Evolutionary conservation across 1,139 yeast genomes (phyloP).

Genomic region (Williopsis jadinii): DNA sequence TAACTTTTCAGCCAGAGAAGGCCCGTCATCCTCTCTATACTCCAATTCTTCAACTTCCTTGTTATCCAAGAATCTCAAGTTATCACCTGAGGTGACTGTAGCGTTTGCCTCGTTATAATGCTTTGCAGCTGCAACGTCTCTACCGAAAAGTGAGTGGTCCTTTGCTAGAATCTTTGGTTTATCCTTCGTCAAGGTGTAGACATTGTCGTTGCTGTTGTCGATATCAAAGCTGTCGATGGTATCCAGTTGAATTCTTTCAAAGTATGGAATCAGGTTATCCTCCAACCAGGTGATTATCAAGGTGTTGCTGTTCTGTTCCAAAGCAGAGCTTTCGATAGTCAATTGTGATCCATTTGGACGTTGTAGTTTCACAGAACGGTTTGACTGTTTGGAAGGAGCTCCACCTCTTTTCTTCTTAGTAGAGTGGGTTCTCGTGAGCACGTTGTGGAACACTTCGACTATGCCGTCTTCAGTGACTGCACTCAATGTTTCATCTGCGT

Average conservation of each 20-base stretch:
- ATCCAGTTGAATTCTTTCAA: slow-evolving; percentile 55
- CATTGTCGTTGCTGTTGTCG: neutral
- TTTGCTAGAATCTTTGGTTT: slow-evolving; percentile 25
- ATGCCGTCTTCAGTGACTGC: slow-evolving; percentile 63
- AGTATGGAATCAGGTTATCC: slow-evolving; percentile 55
- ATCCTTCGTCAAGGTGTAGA: slow-evolving; percentile 32
- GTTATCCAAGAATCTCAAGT: slow-evolving; percentile 44
- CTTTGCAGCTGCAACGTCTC: slow-evolving; percentile 65
- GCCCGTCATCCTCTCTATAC: slow-evolving; percentile 22
- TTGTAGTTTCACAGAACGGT: slow-evolving; percentile 34
- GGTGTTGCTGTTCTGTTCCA: slow-evolving; percentile 28
- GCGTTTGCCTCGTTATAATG: slow-evolving; percentile 68
- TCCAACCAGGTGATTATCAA: slow-evolving; percentile 66
- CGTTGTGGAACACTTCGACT: slow-evolving; percentile 57
- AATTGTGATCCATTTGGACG: slow-evolving; percentile 38
- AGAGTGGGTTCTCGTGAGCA: slow-evolving; percentile 29
- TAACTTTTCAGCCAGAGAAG: slow-evolving; percentile 56
- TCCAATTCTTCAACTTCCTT: slow-evolving; percentile 28
- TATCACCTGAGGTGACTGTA: slow-evolving; percentile 53
- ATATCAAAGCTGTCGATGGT: slow-evolving; percentile 19
- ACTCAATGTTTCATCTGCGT: slow-evolving; percentile 38
- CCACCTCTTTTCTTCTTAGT: slow-evolving; percentile 27
- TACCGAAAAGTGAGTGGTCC: slow-evolving; percentile 43
- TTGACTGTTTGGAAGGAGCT: slow-evolving; percentile 42
- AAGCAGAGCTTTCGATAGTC: slow-evolving; percentile 36